Percentiles rank a stretch among this genome's conserved stretches.
phyloP scores from a whole-genome alignment of 73 alveolate species.

The Stentor roeselii region DNA sequence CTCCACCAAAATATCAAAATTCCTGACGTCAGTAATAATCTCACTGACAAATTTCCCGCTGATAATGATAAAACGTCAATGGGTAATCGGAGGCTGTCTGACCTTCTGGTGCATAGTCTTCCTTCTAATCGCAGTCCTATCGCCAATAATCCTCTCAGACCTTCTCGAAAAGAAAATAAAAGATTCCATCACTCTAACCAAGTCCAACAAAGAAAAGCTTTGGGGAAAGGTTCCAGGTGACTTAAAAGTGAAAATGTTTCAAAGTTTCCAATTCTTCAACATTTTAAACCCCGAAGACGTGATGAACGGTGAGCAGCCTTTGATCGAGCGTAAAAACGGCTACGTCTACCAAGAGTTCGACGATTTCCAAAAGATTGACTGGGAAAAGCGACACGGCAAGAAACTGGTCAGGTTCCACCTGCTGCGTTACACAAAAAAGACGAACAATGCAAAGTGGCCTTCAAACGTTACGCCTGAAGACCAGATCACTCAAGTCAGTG shows the following conservation, averaged over 20 bases:
- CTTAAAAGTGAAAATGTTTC: neutral
- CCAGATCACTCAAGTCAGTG: neutral
- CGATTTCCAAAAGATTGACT: neutral
- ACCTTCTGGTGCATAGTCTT: neutral
- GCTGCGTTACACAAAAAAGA: neutral
- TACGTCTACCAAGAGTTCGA: slow-evolving; percentile 18
- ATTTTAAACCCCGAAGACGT: slow-evolving; percentile 13
- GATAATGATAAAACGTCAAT: neutral
- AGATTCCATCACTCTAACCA: neutral
- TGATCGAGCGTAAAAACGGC: neutral
- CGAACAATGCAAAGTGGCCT: slow-evolving; percentile 7
- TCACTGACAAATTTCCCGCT: too few species aligned
- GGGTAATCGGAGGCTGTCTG: neutral
- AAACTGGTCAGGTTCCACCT: neutral
- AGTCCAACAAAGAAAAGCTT: neutral
- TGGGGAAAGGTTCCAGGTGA: slow-evolving; percentile 7
- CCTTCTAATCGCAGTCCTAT: neutral
- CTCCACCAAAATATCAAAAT: too few species aligned
- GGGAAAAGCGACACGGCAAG: neutral
- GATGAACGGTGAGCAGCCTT: neutral
- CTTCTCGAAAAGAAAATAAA: neutral
- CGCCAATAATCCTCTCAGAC: neutral
- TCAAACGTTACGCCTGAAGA: slow-evolving; percentile 18
- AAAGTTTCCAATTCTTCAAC: neutral
- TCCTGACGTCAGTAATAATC: too few species aligned